Evolutionary conservation across 495 filamentous ascomycete species (phyloP), one percentile per base, ranked within the genome.

Genomic region (Hamigera avellanea): DNA sequence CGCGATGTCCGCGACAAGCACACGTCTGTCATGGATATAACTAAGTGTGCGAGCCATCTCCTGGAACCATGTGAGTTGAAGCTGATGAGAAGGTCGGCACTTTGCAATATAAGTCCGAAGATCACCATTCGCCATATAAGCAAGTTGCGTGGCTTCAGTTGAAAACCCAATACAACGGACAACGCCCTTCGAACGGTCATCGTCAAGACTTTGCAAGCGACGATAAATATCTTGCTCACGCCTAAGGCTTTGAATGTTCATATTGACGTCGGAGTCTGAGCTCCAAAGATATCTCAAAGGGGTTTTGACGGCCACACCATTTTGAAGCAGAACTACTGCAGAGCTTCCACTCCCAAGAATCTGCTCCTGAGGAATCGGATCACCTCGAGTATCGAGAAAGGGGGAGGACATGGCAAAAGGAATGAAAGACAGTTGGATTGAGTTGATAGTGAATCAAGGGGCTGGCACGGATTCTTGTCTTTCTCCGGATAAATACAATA

Each of bases 171-270:
- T 14, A 31, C 36, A 39, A 32, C 9, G 16, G 19, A 53, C 39
- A 39, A 56, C 16, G 23, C 44, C 49, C n/a, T 36, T 25, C n/a
- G n/a, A n/a, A n/a, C n/a, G n/a, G n/a, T n/a, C n/a, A 32, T 19
- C 46, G 27, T 9, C 9, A 9, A 6, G 6, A n/a, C 6, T 6
- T 9, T 32, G 8, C 48, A 41, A 18, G 12, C 45, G 48, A 41
- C 40, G 42, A 32, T 57, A 54, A 26, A 57, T 33, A 26, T 46
- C 41, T 44, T 54, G 48, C 39, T 57, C 54, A 5, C 39, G 48
- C 32, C 19, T 31, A 13, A 57, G 15, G n/a, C n/a, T n/a, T n/a
- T n/a, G n/a, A 21, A n/a, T 39, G 6, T 45, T 5, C 13, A 45
- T 15, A 27, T 56, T 56, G 30, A 35, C 36, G 27, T 47, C 7